Conservation (phyloP, 2,329 filamentous ascomycete genomes). For the Trichoderma endophyticum region DNA sequence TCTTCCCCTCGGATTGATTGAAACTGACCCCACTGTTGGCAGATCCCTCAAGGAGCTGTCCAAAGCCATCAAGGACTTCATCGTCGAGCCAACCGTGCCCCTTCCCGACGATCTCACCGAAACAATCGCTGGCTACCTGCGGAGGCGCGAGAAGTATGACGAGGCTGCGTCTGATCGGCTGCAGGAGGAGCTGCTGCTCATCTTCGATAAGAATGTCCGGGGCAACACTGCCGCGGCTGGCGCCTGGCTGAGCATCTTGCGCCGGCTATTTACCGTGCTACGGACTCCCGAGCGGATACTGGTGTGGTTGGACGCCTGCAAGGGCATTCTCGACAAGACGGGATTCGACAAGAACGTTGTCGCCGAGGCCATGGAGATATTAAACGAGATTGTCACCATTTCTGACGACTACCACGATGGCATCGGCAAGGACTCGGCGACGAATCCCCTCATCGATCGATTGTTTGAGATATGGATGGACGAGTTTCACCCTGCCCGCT, state of each 20-base stretch:
- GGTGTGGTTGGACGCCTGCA: conserved; percentile 66
- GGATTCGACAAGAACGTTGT: conserved; percentile 62
- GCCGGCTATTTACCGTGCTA: conserved; percentile 61
- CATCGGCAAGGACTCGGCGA: conserved; percentile 40
- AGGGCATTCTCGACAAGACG: conserved; percentile 43
- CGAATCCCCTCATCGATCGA: conserved; percentile 53
- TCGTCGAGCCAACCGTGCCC: conserved; percentile 52
- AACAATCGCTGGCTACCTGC: conserved; percentile 64
- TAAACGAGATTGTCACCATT: conserved; percentile 62
- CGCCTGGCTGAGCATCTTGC: conserved; percentile 66
- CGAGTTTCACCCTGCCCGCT: conserved; percentile 39
- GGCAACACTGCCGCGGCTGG: conserved; percentile 55
- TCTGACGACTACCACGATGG: conserved; percentile 55
- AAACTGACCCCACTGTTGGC: conserved; percentile 23
- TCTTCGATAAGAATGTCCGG: conserved; percentile 64
- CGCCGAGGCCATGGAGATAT: conserved; percentile 60
- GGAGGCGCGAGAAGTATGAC: conserved; percentile 64
- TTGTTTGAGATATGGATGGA: conserved; percentile 58
- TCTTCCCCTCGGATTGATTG: conserved; percentile 19
- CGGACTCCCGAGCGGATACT: conserved; percentile 59
- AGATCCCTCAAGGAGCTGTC: conserved; percentile 60
- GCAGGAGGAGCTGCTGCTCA: conserved; percentile 66
- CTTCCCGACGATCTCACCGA: conserved; percentile 63
- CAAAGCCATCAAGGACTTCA: conserved; percentile 53
- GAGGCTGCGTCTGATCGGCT: conserved; percentile 67